Percentiles rank a stretch among this genome's conserved stretches.
These are phyloP conservation scores for Periglandula ipomoeae DNA, from an alignment of 2,329 filamentous ascomycete species.

Conservation along the genomic window DNA sequence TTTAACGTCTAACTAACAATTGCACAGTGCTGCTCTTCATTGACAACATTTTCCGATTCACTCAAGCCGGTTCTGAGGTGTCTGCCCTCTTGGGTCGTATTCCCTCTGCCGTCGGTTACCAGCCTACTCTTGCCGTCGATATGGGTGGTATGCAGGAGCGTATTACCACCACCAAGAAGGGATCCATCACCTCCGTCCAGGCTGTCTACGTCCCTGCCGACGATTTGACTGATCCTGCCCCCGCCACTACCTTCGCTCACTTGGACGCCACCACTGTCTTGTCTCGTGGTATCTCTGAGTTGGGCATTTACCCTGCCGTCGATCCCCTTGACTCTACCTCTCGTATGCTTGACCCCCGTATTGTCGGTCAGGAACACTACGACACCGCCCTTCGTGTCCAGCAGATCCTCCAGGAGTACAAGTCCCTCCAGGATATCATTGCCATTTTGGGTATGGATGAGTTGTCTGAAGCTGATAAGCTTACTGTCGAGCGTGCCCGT, in stretches of 20 bases:
- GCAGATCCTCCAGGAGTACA: slow-evolving; percentile 99
- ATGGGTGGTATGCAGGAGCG: slow-evolving; percentile 99
- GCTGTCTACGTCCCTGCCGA: slow-evolving; percentile 99
- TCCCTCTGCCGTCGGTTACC: slow-evolving; percentile 99
- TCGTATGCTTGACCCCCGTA: slow-evolving; percentile 98
- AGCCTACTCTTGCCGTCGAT: slow-evolving; percentile 95
- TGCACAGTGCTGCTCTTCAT: slow-evolving; percentile 90
- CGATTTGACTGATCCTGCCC: slow-evolving; percentile 99
- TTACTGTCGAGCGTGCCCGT: slow-evolving; percentile 99
- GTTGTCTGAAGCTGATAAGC: slow-evolving; percentile 97
- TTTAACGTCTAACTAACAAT: background rate
- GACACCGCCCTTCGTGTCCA: slow-evolving; percentile 87
- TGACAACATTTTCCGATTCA: slow-evolving; percentile 99
- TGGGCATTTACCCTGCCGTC: slow-evolving; percentile 99
- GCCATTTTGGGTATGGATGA: slow-evolving; percentile 99
- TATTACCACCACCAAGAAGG: slow-evolving; percentile 99
- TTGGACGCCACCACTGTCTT: slow-evolving; percentile 99
- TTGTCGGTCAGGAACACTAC: slow-evolving; percentile 98
- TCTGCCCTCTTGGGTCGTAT: slow-evolving; percentile 99
- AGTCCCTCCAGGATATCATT: slow-evolving; percentile 99
- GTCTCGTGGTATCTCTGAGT: slow-evolving; percentile 99
- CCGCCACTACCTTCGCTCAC: slow-evolving; percentile 98
- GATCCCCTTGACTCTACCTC: slow-evolving; percentile 99
- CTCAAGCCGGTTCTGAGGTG: slow-evolving; percentile 99
- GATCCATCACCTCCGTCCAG: slow-evolving; percentile 99